Evolutionary conservation across 257 asterid species (phyloP), one percentile per base, ranked within the genome.

Genomic region (Ilex aquifolium): DNA sequence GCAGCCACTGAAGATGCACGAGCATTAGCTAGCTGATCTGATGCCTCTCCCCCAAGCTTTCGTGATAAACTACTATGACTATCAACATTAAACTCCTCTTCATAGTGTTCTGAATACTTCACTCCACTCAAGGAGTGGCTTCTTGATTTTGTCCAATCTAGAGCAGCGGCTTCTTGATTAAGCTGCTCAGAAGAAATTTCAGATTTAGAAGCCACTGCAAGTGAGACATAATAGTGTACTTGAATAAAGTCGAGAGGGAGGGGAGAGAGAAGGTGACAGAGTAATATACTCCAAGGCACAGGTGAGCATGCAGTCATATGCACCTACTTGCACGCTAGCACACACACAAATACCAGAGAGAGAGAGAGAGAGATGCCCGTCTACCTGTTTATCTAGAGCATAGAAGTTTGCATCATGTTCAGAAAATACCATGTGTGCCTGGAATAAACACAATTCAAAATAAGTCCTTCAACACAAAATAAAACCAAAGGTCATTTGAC

Each of bases 391-490:
- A 74, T 87, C 85, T 55, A 92, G 76, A 67, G 90, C 85, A 73
- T 83, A 78, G 83, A 92, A 92, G 64, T 82, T 76, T 16, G 82
- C 73, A 64, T 92, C 95, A 69, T 92, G 97, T 76, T 92, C 97
- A 3, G 96, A 80, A 52, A 77, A 80, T 50, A 87, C 93, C 97
- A 92, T 92, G 73, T 89, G 97, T 21, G 96, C 95, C 99, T 92
- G 76, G 70, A 72, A 71, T 60, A 65, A 60, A 13, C 64, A 77
- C 10, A 70, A 57, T 27, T 54, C 16, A 73, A 31, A 40, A 64
- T 12, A 56, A 9, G 31, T 56, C 63, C 31, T 8, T 36, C 7
- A 4, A 36, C 5, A 36, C 5, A 4, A 36, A 4, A 36, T 36
- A 36, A 36, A 36, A 36, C 8, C 42, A 36, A 36, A 8, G 42